Conservation (phyloP, 208 protist genomes). For the Acanthamoeba healyi region DNA sequence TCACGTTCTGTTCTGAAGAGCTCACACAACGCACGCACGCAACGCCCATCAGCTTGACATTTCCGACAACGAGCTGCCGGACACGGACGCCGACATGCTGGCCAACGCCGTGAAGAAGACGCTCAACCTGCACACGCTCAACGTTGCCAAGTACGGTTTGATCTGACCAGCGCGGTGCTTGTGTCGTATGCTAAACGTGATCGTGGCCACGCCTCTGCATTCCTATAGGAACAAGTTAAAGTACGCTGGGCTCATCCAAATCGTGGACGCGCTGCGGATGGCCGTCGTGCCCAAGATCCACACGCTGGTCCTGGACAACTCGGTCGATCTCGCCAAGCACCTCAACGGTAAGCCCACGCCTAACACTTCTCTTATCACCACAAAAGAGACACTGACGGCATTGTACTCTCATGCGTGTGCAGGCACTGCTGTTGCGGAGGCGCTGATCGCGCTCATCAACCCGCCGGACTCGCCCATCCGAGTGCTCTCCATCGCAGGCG, state of each 20-base stretch:
- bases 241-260: neutral
- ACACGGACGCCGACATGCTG: slow-evolving; percentile 10
- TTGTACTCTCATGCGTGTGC: too few relatives aligned
- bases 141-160: neutral
- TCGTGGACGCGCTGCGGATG: neutral
- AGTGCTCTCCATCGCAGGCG: neutral
- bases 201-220: too few relatives aligned
- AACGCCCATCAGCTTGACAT: slow-evolving; percentile 25
- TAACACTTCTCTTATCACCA: neutral
- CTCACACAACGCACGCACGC: too few relatives aligned
- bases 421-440: neutral
- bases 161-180: too few relatives aligned
- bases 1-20: too few relatives aligned
- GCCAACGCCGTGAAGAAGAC: neutral
- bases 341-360: neutral
- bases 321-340: neutral
- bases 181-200: too few relatives aligned
- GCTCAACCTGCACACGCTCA: slow-evolving; percentile 3
- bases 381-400: too few relatives aligned
- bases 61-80: neutral
- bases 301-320: neutral
- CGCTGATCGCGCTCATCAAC: neutral
- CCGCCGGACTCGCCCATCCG: neutral
- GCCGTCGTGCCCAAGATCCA: neutral
- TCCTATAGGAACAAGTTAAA: slow-evolving; percentile 11